Conservation (phyloP, 1,284 basidiomycete species). For the Irpex sp. region DNA sequence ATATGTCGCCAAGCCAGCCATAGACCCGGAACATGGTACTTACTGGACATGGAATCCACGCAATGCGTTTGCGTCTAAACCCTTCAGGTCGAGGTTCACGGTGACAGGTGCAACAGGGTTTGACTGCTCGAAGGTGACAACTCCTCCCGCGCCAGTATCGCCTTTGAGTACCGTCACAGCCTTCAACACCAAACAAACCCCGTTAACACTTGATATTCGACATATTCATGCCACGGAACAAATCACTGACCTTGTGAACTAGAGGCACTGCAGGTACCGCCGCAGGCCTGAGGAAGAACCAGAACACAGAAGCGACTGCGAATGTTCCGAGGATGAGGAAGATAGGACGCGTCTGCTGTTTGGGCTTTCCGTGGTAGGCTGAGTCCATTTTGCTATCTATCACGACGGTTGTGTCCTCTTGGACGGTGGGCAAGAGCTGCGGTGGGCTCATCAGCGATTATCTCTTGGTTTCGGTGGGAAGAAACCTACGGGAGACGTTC, state of each 20-base stretch:
- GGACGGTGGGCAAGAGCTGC: neutral
- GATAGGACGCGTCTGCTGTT: slow-evolving; percentile 10
- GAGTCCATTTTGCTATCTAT: slow-evolving; percentile 7
- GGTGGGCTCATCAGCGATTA: neutral
- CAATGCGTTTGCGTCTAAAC: slow-evolving; percentile 54
- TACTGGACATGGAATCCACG: slow-evolving; percentile 82
- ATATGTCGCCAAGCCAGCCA: neutral
- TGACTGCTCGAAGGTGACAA: slow-evolving; percentile 62
- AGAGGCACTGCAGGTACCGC: slow-evolving; percentile 11
- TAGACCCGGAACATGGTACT: slow-evolving; percentile 26
- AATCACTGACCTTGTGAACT: slow-evolving; percentile 18
- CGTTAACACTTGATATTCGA: neutral
- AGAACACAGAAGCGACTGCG: slow-evolving; percentile 17
- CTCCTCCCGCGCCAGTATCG: slow-evolving; percentile 56
- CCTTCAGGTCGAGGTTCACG: slow-evolving; percentile 59
- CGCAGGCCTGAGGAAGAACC: slow-evolving; percentile 18
- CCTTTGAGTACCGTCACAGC: slow-evolving; percentile 68
- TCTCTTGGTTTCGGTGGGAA: neutral
- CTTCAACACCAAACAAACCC: slow-evolving; percentile 28
- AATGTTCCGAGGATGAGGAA: slow-evolving; percentile 16
- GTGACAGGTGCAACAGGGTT: slow-evolving; percentile 50
- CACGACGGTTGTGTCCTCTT: neutral
- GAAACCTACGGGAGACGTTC: neutral
- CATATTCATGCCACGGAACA: neutral
- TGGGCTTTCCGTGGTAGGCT: slow-evolving; percentile 9